Evolutionary conservation across 306 rosid genomes (phyloP).

Genomic region (Luffa aegyptiaca): DNA sequence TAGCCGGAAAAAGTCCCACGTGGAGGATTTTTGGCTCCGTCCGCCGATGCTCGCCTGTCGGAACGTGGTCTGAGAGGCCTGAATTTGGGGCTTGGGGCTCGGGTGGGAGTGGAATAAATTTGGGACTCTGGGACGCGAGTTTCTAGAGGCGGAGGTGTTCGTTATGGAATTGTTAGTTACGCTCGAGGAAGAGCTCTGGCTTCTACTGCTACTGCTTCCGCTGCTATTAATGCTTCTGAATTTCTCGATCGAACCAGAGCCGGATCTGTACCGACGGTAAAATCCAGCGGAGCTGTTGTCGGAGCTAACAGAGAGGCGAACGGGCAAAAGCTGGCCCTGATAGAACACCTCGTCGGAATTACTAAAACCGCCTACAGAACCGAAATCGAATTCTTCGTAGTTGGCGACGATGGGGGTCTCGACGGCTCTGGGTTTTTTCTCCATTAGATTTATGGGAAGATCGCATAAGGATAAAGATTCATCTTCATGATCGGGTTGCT

Average conservation of each 20-base stretch:
- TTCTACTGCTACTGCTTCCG: slow-evolving; percentile 47
- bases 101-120: slow-evolving; percentile 64
- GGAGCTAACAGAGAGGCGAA: slow-evolving; percentile 47
- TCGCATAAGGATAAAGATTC: slow-evolving; percentile 67
- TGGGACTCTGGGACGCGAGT: slow-evolving; percentile 24
- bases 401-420: neutral
- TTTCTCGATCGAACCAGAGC: slow-evolving; percentile 21
- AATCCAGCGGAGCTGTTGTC: slow-evolving; percentile 12
- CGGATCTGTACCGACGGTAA: slow-evolving; percentile 16
- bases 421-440: neutral
- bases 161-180: slow-evolving; percentile 12
- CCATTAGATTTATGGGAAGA: slow-evolving; percentile 36
- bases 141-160: slow-evolving; percentile 5
- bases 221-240: slow-evolving; percentile 26
- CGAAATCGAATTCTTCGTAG: slow-evolving; percentile 50
- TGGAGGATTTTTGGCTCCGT: slow-evolving; percentile 40
- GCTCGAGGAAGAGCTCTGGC: slow-evolving; percentile 32
- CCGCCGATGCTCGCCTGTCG: slow-evolving; percentile 21
- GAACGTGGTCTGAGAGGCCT: slow-evolving; percentile 4
- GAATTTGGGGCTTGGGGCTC: slow-evolving; percentile 73
- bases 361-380: slow-evolving; percentile 10
- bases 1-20: slow-evolving; percentile 64
- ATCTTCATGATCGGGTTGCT: slow-evolving; percentile 20
- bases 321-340: slow-evolving; percentile 67
- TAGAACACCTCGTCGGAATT: slow-evolving; percentile 62